Evolutionary conservation across 2,329 filamentous ascomycete species (phyloP).

Genomic region (Grosmannia clavigera): DNA sequence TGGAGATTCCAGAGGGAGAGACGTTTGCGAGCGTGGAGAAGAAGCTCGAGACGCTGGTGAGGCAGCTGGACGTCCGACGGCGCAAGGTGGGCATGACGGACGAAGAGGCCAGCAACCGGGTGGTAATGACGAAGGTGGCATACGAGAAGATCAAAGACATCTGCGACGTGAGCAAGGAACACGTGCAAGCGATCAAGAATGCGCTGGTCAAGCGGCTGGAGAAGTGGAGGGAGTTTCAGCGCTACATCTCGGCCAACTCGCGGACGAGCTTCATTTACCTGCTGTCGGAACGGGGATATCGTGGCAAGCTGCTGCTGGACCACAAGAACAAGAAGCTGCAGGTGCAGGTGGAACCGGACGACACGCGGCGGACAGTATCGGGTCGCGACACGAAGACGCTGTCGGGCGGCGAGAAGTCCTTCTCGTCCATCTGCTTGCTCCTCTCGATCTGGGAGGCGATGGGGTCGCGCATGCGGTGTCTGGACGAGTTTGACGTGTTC

Average conservation of each 20-base stretch:
- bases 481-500: slow-evolving; percentile 98
- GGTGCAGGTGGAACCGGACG: slow-evolving; percentile 60
- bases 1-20: slow-evolving; percentile 52
- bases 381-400: slow-evolving; percentile 77
- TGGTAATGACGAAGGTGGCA: slow-evolving; percentile 24
- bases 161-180: slow-evolving; percentile 29
- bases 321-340: slow-evolving; percentile 64
- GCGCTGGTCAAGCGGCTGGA: slow-evolving; percentile 57
- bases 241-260: slow-evolving; percentile 73
- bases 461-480: slow-evolving; percentile 84
- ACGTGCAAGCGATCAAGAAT: slow-evolving; percentile 32
- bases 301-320: slow-evolving; percentile 67
- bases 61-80: slow-evolving; percentile 46
- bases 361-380: slow-evolving; percentile 53
- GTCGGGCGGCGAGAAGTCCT: slow-evolving; percentile 94
- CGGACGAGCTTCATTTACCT: slow-evolving; percentile 80
- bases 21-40: slow-evolving; percentile 43
- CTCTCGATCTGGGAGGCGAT: slow-evolving; percentile 96
- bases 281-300: slow-evolving; percentile 78
- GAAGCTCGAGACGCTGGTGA: slow-evolving; percentile 40
- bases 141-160: slow-evolving; percentile 30
- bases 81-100: slow-evolving; percentile 49
- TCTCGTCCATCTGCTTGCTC: slow-evolving; percentile 89
- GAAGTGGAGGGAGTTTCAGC: slow-evolving; percentile 73
- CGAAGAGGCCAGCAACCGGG: slow-evolving; percentile 46